Base-by-base conservation (phyloP, 768 basidiomycete species). In the Leucosporidium yakuticum region DNA sequence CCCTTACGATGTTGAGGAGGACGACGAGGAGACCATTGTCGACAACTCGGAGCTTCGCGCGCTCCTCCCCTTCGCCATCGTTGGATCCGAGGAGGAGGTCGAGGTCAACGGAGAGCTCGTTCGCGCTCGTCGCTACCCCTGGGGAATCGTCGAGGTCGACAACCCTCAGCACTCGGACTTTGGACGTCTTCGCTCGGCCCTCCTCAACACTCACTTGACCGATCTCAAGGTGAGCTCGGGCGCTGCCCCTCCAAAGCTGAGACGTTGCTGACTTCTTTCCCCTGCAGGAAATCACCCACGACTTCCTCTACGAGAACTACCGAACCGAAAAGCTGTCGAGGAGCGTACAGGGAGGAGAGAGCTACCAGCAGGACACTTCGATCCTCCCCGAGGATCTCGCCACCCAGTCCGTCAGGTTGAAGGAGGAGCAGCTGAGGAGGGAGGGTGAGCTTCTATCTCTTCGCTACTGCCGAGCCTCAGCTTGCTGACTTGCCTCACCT, bases 101-200 rank as follows among this genome's bases (percentile, higher is more conserved):
- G 90, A 94, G 76, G 84, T 97, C 69, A 76, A 77, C 60, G 96
- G 94, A 34, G 87, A 93, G 79, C 86, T 86, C 54, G 87, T 96
- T 72, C 88, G 96, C 68, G 95, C 90, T 50, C 85, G 96, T 74
- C 87, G 92, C 77, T 99, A 98, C 80, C 96, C 96, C 6, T 99
- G 96, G 96, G 96, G 96, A 76, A 84, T 98, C 68, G 96, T 90
- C 60, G 94, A 98, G 78, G 94, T 98, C 69, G 96, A 99, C 83
- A 97, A 98, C 80, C 92, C 93, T n/a, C 89, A 91, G 78, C 96
- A 99, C 81, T 96, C 91, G n/a, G 96, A 99, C 82, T 98, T 98
- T 79, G 90, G 89, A 79, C 83, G 92, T 66, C 85, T 99, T 68
- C 83, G 95, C 74, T 89, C 89, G 70, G 95, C 94, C 51, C 83